These are phyloP conservation scores for Colletotrichum plurivorum DNA, from an alignment of 2,329 filamentous ascomycete species.

Conservation along the genomic window DNA sequence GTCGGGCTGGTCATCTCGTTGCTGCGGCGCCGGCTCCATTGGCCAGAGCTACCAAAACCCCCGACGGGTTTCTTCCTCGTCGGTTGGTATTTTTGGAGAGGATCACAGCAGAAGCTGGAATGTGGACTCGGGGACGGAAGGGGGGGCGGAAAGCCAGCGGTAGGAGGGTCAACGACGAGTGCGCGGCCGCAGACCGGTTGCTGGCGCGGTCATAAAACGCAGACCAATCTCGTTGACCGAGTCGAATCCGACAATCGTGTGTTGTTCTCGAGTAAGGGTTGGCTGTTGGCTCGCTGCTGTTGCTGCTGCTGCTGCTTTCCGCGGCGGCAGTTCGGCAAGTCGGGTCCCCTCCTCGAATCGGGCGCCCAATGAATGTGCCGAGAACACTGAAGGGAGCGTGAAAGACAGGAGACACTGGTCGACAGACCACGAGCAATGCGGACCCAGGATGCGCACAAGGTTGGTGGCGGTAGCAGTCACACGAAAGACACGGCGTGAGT, in stretches of 20 bases:
- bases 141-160: constrained; percentile 4
- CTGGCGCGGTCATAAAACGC: constrained; percentile 30
- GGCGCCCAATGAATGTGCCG: constrained; percentile 27
- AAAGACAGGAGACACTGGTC: constrained; percentile 15
- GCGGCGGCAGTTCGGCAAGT: constrained; percentile 22
- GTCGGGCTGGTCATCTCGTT: constrained; percentile 34
- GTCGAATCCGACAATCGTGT: constrained; percentile 9
- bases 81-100: constrained; percentile 27
- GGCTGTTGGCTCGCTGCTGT: not conserved
- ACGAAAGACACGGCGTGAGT: constrained; percentile 22
- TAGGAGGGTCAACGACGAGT: constrained; percentile 32
- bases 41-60: constrained; percentile 25
- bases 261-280: constrained; percentile 13
- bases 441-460: constrained; percentile 39
- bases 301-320: not conserved
- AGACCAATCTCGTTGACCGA: constrained; percentile 26
- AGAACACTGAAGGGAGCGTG: constrained; percentile 15
- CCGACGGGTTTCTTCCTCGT: constrained; percentile 2
- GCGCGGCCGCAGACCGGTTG: constrained; percentile 21
- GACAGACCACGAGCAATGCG: constrained; percentile 32
- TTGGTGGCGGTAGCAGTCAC: constrained; percentile 33
- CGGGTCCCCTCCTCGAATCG: constrained; percentile 14
- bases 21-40: constrained; percentile 39
- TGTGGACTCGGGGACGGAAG: constrained; percentile 23
- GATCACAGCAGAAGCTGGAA: constrained; percentile 29